phyloP scores from a whole-genome alignment of 495 filamentous ascomycete genomes.

The Glutinoglossum americanum region DNA sequence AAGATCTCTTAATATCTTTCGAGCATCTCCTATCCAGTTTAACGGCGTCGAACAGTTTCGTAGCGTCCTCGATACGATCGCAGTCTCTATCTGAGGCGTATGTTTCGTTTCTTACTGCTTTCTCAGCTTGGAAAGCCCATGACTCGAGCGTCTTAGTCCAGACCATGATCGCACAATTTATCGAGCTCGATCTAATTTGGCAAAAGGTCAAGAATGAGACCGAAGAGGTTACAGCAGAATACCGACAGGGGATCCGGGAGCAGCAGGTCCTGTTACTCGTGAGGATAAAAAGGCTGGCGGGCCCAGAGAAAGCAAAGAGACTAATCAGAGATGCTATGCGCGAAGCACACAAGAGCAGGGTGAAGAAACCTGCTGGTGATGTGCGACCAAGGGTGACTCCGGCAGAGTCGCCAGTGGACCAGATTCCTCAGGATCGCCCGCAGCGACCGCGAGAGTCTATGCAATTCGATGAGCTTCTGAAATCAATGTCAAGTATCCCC shows the following conservation, averaged over 20 bases:
- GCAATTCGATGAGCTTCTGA: constrained; percentile 12
- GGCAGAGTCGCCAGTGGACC: background rate
- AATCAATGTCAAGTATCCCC: constrained; percentile 44
- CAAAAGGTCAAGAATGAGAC: constrained; percentile 85
- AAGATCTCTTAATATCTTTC: constrained; percentile 63
- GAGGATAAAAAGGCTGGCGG: constrained; percentile 73
- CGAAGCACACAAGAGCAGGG: constrained; percentile 48
- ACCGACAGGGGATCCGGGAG: constrained; percentile 77
- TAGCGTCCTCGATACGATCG: constrained; percentile 18
- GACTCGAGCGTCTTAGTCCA: constrained; percentile 79
- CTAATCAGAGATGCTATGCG: constrained; percentile 67
- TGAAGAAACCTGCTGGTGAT: constrained; percentile 47
- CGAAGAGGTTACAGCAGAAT: constrained; percentile 72
- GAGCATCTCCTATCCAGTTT: constrained; percentile 46
- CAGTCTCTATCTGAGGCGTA: constrained; percentile 48
- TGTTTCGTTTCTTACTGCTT: constrained; percentile 69
- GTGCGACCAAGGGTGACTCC: constrained; percentile 32
- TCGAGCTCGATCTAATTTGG: constrained; percentile 88
- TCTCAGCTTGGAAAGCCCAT: constrained; percentile 84
- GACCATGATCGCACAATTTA: constrained; percentile 89
- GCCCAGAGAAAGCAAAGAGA: constrained; percentile 56
- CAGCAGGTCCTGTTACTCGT: constrained; percentile 82
- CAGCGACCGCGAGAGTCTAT: constrained; percentile 1
- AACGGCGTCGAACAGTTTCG: constrained; percentile 14
- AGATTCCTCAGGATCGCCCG: background rate